Conservation (phyloP, 2,329 filamentous ascomycete species). For the Pseudogymnoascus sp. region DNA sequence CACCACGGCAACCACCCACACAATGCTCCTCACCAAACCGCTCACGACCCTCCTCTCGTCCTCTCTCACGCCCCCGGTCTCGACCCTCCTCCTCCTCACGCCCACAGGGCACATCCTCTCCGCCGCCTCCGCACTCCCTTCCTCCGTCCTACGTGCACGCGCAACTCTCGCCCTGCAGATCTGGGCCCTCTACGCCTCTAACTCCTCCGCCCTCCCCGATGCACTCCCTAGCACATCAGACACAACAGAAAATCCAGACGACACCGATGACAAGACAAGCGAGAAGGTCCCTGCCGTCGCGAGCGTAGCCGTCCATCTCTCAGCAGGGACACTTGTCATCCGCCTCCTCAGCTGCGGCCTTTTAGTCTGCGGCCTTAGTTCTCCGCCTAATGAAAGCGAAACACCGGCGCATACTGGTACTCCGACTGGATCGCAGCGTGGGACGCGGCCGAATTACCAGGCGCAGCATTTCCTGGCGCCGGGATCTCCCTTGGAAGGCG, state of each 20-base stretch:
- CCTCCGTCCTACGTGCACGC: constrained; percentile 50
- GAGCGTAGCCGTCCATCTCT: constrained; percentile 42
- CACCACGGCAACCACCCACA: constrained; percentile 17
- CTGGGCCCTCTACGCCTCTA: constrained; percentile 47
- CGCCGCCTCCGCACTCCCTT: constrained; percentile 47
- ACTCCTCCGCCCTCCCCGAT: constrained; percentile 34
- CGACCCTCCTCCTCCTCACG: constrained; percentile 51
- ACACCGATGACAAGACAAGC: constrained; percentile 20
- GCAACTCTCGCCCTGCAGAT: constrained; percentile 55
- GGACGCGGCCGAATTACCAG: background rate
- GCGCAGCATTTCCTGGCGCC: background rate
- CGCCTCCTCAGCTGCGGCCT: constrained; percentile 49
- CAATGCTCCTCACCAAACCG: constrained; percentile 52
- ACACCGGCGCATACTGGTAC: background rate
- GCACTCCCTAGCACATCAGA: constrained; percentile 30
- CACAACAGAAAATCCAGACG: constrained; percentile 18
- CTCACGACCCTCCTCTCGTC: constrained; percentile 52
- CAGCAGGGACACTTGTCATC: constrained; percentile 47
- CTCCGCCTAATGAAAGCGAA: constrained; percentile 23
- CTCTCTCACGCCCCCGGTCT: constrained; percentile 45
- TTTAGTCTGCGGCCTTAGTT: constrained; percentile 52
- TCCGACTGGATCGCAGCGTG: background rate
- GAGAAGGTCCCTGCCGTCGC: constrained; percentile 23
- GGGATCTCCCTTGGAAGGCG: constrained; percentile 24
- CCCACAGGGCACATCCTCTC: constrained; percentile 55